These are phyloP conservation scores for Globisporangium iwayamae DNA, from an alignment of 352 stramenopile species.

Conservation along the genomic window DNA sequence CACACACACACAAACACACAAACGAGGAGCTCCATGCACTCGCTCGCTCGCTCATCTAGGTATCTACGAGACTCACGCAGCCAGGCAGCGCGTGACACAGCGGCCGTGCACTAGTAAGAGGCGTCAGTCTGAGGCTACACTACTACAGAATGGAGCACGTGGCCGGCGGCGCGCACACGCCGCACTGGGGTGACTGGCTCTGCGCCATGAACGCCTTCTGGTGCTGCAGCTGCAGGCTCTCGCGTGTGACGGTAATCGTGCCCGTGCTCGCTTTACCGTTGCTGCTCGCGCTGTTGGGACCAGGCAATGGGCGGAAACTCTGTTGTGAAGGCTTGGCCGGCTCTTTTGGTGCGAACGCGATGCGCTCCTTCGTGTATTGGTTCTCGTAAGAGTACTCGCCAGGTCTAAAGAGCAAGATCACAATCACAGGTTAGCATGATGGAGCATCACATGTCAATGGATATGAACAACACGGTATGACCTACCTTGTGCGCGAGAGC, in stretches of 20 bases:
- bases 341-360: constrained; percentile 83
- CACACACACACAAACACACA: neutral
- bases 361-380: constrained; percentile 87
- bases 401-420: constrained; percentile 29
- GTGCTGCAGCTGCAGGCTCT: constrained; percentile 82
- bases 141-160: constrained; percentile 60
- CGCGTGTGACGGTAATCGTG: constrained; percentile 70
- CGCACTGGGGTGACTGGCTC: constrained; percentile 61
- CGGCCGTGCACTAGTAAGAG: neutral
- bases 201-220: constrained; percentile 80
- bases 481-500: constrained; percentile 63
- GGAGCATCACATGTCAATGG: neutral
- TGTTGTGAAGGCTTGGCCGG: constrained; percentile 84
- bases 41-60: neutral
- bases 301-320: constrained; percentile 48
- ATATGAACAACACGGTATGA: neutral
- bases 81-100: no score
- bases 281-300: constrained; percentile 17
- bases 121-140: neutral
- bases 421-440: neutral
- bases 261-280: constrained; percentile 26
- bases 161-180: constrained; percentile 34
- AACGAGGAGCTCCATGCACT: neutral
- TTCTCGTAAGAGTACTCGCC: constrained; percentile 88
- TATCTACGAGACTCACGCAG: neutral